These are phyloP conservation scores for Theileria orientalis DNA, from an alignment of 169 alveolate species.

Conservation along the genomic window DNA sequence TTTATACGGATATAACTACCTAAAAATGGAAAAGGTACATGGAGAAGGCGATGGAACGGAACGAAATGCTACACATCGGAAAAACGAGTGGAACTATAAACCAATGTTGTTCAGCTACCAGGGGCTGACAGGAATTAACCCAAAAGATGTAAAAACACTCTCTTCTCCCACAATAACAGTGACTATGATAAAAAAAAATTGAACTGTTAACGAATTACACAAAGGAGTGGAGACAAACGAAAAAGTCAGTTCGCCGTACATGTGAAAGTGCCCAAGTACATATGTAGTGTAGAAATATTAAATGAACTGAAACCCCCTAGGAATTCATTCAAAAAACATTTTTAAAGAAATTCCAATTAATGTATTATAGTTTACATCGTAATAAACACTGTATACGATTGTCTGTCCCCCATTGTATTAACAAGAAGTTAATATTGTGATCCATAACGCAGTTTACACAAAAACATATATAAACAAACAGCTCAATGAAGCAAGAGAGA, in stretches of 20 bases:
- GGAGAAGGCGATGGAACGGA: not conserved
- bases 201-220: not conserved
- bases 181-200: constrained; percentile 12
- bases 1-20: constrained; percentile 52
- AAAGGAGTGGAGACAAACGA: not conserved
- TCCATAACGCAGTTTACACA: not conserved
- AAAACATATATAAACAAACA: no score
- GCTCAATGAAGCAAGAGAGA: no score
- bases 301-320: not conserved
- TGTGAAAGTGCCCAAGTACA: constrained; percentile 4
- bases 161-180: constrained; percentile 23
- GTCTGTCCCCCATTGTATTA: not conserved
- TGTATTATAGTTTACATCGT: not conserved
- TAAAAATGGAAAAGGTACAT: not conserved
- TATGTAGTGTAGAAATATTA: not conserved
- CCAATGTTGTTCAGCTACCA: constrained; percentile 44
- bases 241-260: no score
- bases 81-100: constrained; percentile 12
- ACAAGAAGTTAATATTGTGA: not conserved
- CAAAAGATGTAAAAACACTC: constrained; percentile 30
- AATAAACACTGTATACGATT: no score
- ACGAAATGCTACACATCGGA: not conserved
- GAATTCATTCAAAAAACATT: no score
- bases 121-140: constrained; percentile 19
- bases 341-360: no score